Evolutionary conservation across 2,329 filamentous ascomycete genomes (phyloP).

Genomic region (Aspergillus sp.): DNA sequence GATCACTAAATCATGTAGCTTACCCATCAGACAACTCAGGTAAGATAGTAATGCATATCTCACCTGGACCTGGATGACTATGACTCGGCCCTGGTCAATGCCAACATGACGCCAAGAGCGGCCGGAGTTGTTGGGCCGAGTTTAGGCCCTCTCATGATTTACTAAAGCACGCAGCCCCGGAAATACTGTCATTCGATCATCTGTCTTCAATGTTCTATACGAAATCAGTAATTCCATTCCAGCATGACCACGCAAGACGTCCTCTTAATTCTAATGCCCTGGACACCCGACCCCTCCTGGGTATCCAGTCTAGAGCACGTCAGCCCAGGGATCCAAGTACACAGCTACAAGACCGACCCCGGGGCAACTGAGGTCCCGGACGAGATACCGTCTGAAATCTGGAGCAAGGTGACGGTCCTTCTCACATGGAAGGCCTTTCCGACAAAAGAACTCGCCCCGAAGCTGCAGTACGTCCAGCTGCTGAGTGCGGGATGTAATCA

Average conservation of each 20-base stretch:
- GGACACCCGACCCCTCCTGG: not conserved
- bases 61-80: too few relatives aligned
- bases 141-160: not conserved
- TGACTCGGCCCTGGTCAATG: not conserved
- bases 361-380: not conserved
- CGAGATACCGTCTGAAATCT: not conserved
- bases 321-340: not conserved
- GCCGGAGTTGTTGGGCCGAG: not conserved
- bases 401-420: not conserved
- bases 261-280: slow-evolving; percentile 1
- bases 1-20: not conserved
- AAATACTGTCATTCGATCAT: not conserved
- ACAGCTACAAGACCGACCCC: not conserved
- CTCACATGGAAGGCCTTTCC: slow-evolving; percentile 1
- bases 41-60: too few relatives aligned
- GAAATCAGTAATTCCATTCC: not conserved
- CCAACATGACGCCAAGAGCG: not conserved
- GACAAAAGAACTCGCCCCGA: not conserved
- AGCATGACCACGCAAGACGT: not conserved
- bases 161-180: not conserved
- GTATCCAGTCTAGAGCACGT: not conserved
- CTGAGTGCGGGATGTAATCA: slow-evolving; percentile 4
- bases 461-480: slow-evolving; percentile 1
- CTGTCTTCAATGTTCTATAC: not conserved
- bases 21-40: too few relatives aligned